Evolutionary conservation across 208 protist genomes (phyloP).

Genomic region (Acanthamoeba sp.): DNA sequence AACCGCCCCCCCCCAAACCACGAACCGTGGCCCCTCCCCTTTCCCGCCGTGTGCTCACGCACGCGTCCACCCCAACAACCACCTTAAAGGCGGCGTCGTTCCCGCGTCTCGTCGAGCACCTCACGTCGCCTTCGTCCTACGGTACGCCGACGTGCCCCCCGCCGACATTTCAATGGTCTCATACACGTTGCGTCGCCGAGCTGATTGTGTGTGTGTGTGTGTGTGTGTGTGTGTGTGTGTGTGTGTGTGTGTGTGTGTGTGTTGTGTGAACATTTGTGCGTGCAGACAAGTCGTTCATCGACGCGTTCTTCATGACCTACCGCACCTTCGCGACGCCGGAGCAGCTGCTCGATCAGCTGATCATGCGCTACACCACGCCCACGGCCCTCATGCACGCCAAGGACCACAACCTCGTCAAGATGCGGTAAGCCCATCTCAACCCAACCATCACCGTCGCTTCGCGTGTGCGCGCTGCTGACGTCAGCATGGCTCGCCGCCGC

Average conservation of each 20-base stretch:
- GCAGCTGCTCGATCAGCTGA: constrained; percentile 15
- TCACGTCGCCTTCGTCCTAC: constrained; percentile 58
- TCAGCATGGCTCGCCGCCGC: neutral
- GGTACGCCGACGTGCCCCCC: constrained; percentile 4
- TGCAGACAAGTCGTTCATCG: constrained; percentile 63
- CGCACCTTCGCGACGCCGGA: constrained; percentile 17
- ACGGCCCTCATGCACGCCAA: neutral
- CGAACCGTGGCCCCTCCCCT: too few species aligned
- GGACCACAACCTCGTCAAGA: constrained; percentile 42
- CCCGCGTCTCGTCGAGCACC: constrained; percentile 28
- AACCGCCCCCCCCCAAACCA: too few species aligned
- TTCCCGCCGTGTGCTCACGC: too few species aligned
- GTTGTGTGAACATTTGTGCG: neutral
- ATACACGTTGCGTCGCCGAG: neutral
- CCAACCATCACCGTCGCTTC: too few species aligned
- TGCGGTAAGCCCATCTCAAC: neutral
- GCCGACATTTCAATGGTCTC: too few species aligned
- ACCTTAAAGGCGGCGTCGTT: constrained; percentile 13
- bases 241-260: too few species aligned
- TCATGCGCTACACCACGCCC: constrained; percentile 4
- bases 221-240: too few species aligned
- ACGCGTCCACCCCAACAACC: neutral
- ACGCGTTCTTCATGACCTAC: constrained; percentile 67
- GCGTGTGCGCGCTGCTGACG: too few species aligned
- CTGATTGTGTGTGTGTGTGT: too few species aligned